Evolutionary conservation across 192 early-diverging fungal species (phyloP).

Genomic region (Nowakowskiella sp.): DNA sequence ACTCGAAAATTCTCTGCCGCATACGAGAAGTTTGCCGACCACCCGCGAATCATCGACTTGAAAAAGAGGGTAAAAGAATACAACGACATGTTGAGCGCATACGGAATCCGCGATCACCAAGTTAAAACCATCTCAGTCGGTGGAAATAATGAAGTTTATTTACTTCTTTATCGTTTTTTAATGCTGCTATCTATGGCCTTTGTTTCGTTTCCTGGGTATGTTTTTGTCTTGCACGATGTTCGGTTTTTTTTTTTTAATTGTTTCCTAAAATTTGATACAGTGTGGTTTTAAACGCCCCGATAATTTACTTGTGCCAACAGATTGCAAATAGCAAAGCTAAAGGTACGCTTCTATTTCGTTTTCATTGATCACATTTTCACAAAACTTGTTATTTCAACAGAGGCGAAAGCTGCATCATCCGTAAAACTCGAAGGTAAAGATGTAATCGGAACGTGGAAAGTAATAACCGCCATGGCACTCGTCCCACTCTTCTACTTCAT

Average conservation of each 20-base stretch:
- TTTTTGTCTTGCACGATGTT: conserved; percentile 10
- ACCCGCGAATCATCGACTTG: conserved; percentile 74
- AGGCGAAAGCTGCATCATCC: conserved; percentile 77
- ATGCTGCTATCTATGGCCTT: conserved; percentile 66
- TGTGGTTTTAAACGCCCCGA: conserved; percentile 28
- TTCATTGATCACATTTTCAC: conserved; percentile 1
- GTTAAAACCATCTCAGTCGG: conserved; percentile 72
- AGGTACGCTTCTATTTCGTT: conserved; percentile 6
- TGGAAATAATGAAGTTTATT: conserved; percentile 51
- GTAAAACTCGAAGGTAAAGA: conserved; percentile 94
- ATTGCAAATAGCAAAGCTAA: conserved; percentile 40
- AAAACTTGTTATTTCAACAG: conserved; percentile 19
- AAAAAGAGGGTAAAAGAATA: conserved; percentile 70
- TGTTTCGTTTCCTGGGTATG: conserved; percentile 77
- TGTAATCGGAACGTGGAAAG: conserved; percentile 94
- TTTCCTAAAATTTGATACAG: not conserved
- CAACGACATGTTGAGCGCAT: conserved; percentile 81
- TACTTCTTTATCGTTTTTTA: conserved; percentile 61
- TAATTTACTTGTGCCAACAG: conserved; percentile 32
- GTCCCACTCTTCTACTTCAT: conserved; percentile 6
- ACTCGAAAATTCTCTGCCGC: conserved; percentile 72
- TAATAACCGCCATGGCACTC: conserved; percentile 16
- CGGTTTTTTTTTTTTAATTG: not conserved
- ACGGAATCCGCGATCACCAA: conserved; percentile 94
- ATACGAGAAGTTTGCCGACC: conserved; percentile 72